Percentiles rank a stretch among this genome's conserved stretches.
These are phyloP conservation scores for Torulaspora franciscae DNA, from an alignment of 805 yeast species.

Conservation along the genomic window DNA sequence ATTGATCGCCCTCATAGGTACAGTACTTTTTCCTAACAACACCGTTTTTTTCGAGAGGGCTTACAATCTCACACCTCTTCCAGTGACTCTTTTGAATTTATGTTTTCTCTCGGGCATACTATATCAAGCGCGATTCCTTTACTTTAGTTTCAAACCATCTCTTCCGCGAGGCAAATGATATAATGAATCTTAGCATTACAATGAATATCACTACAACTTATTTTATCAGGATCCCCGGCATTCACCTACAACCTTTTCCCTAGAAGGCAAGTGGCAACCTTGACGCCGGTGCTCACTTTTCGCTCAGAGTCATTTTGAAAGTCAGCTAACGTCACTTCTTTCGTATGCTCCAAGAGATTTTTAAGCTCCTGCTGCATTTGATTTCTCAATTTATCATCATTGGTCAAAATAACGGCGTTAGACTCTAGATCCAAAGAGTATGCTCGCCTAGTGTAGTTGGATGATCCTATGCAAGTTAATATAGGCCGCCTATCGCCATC, in stretches of 20 bases:
- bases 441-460: constrained; percentile 88
- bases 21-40: background rate
- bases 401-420: constrained; percentile 75
- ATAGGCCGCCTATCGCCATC: constrained; percentile 51
- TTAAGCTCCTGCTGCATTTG: constrained; percentile 60
- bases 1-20: constrained; percentile 6
- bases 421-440: constrained; percentile 84
- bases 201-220: background rate
- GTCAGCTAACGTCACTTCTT: constrained; percentile 51
- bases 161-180: constrained; percentile 17
- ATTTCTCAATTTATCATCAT: constrained; percentile 52
- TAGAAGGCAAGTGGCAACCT: constrained; percentile 57
- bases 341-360: constrained; percentile 51
- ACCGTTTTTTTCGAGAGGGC: constrained; percentile 20
- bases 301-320: constrained; percentile 58
- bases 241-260: constrained; percentile 39
- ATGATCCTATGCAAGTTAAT: constrained; percentile 81
- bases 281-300: constrained; percentile 56
- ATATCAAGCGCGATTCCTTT: constrained; percentile 29
- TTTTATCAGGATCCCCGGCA: background rate
- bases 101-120: constrained; percentile 18
- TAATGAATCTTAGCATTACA: background rate
- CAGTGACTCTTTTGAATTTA: constrained; percentile 18
- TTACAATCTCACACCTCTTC: constrained; percentile 24
- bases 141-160: constrained; percentile 20